Evolutionary conservation across 176 grass and related monocot genomes (phyloP).

Genomic region (Ensete ventricosum): DNA sequence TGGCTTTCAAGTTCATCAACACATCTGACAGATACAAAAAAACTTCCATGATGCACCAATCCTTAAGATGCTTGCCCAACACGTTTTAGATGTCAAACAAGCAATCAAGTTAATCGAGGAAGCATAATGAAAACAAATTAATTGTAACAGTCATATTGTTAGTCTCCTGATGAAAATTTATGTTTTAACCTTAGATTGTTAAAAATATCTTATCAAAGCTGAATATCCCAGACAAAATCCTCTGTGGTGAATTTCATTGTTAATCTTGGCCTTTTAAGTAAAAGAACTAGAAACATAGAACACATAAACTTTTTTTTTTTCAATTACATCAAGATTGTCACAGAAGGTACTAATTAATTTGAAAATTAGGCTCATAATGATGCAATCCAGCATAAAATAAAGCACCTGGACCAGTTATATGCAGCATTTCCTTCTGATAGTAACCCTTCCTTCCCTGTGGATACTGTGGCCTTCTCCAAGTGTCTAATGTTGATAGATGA

Average conservation of each 20-base stretch:
- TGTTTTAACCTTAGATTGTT: neutral
- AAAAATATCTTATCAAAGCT: neutral
- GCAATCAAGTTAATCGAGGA: neutral
- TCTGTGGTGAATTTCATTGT: neutral
- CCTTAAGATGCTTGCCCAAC: neutral
- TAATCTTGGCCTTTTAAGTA: no score
- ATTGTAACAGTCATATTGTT: neutral
- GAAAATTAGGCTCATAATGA: neutral
- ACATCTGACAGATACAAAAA: constrained; percentile 44
- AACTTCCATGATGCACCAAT: constrained; percentile 5
- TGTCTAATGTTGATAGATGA: constrained; percentile 95
- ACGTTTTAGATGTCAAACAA: neutral
- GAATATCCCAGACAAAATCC: neutral
- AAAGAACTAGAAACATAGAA: neutral
- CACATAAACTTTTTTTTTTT: neutral
- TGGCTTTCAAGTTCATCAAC: constrained; percentile 95
- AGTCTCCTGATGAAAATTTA: neutral
- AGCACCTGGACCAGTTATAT: constrained; percentile 98
- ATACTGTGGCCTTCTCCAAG: constrained; percentile 91
- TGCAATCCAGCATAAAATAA: neutral
- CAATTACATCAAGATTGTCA: neutral
- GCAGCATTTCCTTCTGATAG: constrained; percentile 97
- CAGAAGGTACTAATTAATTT: neutral
- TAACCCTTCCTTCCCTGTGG: constrained; percentile 88
- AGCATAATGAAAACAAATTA: neutral